Evolutionary conservation across 1,139 yeast genomes (phyloP).

Genomic region (Pneumocystis jirovecii): DNA sequence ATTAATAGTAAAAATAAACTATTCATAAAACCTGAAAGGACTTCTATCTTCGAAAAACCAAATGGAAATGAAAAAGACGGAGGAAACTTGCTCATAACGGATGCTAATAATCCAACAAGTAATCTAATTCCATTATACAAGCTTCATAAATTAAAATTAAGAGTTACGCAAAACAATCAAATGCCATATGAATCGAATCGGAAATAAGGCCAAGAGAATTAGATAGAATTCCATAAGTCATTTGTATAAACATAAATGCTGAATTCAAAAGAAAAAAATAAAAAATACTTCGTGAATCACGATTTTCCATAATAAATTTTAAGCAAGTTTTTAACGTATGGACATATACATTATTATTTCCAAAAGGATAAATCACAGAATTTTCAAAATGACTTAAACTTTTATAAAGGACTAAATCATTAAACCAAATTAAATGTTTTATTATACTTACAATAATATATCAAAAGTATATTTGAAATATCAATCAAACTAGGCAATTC

Average conservation of each 20-base stretch:
- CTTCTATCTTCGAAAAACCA: constrained; percentile 73
- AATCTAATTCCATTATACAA: constrained; percentile 52
- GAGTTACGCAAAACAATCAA: constrained; percentile 32
- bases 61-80: constrained; percentile 67
- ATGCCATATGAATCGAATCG: constrained; percentile 90
- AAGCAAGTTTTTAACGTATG: not conserved
- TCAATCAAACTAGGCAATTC: not conserved
- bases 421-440: not conserved
- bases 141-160: not conserved
- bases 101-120: constrained; percentile 79
- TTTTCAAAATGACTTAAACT: not conserved
- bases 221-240: constrained; percentile 79
- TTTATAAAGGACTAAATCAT: not conserved
- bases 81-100: constrained; percentile 43
- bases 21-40: constrained; percentile 87
- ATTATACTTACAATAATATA: not conserved
- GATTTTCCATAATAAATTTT: constrained; percentile 29
- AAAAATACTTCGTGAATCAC: constrained; percentile 78
- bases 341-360: not conserved
- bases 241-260: constrained; percentile 85
- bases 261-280: constrained; percentile 73
- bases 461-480: not conserved
- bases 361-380: not conserved
- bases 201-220: constrained; percentile 82
- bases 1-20: constrained; percentile 80